Conservation (phyloP, 495 filamentous ascomycete species). For the Xylaria palmicola region DNA sequence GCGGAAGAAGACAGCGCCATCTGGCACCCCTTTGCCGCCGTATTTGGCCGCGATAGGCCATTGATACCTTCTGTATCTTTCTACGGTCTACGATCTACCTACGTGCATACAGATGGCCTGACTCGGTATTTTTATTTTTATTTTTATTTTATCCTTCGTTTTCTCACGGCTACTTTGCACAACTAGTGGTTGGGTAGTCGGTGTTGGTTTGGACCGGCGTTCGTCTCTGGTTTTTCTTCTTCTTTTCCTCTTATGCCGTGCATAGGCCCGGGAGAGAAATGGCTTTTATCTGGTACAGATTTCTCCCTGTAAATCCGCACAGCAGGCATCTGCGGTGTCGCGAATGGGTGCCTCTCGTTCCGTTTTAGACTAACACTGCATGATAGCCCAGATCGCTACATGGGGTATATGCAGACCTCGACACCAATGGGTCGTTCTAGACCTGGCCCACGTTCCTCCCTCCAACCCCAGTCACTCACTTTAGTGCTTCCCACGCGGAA, state of each 20-base stretch:
- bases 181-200: background rate
- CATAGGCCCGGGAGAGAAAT: background rate
- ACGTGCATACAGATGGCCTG: constrained; percentile 9
- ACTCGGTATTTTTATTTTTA: too few relatives aligned
- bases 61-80: background rate
- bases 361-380: constrained; percentile 16
- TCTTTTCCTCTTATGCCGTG: background rate
- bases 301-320: background rate
- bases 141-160: too few relatives aligned
- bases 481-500: background rate
- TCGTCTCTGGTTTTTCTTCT: background rate
- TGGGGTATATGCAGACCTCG: constrained; percentile 11
- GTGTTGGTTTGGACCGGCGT: background rate
- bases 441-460: constrained; percentile 11
- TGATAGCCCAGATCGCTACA: constrained; percentile 11
- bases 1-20: constrained; percentile 14
- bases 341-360: constrained; percentile 11
- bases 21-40: constrained; percentile 9
- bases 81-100: constrained; percentile 7
- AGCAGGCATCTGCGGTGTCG: background rate
- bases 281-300: constrained; percentile 12
- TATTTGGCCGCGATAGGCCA: constrained; percentile 9
- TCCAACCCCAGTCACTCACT: background rate
- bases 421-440: constrained; percentile 14
- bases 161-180: constrained; percentile 1